These are phyloP conservation scores for Aspergillus sp. DNA, from an alignment of 2,329 filamentous ascomycete genomes.

Conservation along the genomic window DNA sequence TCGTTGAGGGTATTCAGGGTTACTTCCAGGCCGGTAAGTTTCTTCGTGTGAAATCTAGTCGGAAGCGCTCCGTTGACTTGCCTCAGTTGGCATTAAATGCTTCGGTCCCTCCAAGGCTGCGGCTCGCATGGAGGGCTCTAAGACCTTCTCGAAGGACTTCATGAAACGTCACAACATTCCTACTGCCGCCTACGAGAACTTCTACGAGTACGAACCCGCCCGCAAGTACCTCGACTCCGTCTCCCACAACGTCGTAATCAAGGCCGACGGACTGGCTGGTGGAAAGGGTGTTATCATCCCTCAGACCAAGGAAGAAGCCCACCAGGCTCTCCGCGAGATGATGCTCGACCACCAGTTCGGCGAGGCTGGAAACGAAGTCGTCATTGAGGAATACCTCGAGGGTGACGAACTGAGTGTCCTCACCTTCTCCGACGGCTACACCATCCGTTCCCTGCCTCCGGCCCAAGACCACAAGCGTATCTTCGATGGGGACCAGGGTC, in stretches of 20 bases:
- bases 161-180: slow-evolving; percentile 90
- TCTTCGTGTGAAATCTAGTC: not conserved
- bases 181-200: slow-evolving; percentile 88
- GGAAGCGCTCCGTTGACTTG: not conserved
- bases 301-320: slow-evolving; percentile 75
- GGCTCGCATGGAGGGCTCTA: slow-evolving; percentile 90
- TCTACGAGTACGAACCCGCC: slow-evolving; percentile 71
- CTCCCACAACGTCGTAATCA: slow-evolving; percentile 79
- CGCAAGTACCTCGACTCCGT: slow-evolving; percentile 70
- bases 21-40: slow-evolving; percentile 63
- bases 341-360: slow-evolving; percentile 90
- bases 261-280: slow-evolving; percentile 85
- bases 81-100: slow-evolving; percentile 65
- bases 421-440: slow-evolving; percentile 85
- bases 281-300: slow-evolving; percentile 96
- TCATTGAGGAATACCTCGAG: slow-evolving; percentile 89
- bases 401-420: slow-evolving; percentile 92
- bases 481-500: slow-evolving; percentile 82
- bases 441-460: slow-evolving; percentile 77
- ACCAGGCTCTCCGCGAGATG: slow-evolving; percentile 76
- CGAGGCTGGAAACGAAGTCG: slow-evolving; percentile 80
- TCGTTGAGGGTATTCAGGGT: slow-evolving; percentile 84
- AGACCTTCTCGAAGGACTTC: slow-evolving; percentile 96
- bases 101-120: slow-evolving; percentile 86
- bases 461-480: slow-evolving; percentile 97